Percentiles rank a stretch among this genome's conserved stretches.
These are phyloP conservation scores for Ceratobasidium sp. DNA, from an alignment of 1,284 basidiomycete genomes.

Conservation along the genomic window DNA sequence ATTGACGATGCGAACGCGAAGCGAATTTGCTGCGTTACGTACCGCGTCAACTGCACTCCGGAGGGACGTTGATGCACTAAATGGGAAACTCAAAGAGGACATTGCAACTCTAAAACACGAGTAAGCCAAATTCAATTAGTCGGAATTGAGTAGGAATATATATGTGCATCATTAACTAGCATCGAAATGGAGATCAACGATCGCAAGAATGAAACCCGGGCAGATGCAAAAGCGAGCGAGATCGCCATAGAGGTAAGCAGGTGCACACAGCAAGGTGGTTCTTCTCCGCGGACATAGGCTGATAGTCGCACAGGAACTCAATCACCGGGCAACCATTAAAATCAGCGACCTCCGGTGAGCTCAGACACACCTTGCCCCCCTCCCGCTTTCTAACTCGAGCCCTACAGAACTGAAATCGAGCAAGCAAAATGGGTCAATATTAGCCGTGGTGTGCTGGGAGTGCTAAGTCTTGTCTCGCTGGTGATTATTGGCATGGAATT, in stretches of 20 bases:
- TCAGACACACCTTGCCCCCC: conserved; percentile 42
- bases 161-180: conserved; percentile 59
- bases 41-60: conserved; percentile 80
- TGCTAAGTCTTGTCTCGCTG: conserved; percentile 74
- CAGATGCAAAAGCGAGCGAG: conserved; percentile 89
- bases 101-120: conserved; percentile 92
- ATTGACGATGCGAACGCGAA: conserved; percentile 84
- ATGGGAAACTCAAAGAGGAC: conserved; percentile 96
- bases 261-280: neutral
- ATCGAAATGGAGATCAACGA: conserved; percentile 97
- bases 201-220: conserved; percentile 92
- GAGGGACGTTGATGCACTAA: conserved; percentile 89
- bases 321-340: conserved; percentile 88
- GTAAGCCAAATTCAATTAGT: conserved; percentile 63
- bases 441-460: conserved; percentile 78
- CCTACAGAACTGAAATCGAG: conserved; percentile 77
- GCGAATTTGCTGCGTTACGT: conserved; percentile 86
- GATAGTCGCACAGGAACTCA: conserved; percentile 72
- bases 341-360: conserved; percentile 81
- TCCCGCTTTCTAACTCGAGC: conserved; percentile 9
- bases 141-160: conserved; percentile 2
- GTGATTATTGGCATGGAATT: conserved; percentile 80
- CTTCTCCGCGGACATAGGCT: conserved; percentile 24
- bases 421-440: conserved; percentile 94
- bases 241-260: conserved; percentile 85